Percentiles rank a stretch among this genome's conserved stretches.
phyloP scores from a whole-genome alignment of 2,329 filamentous ascomycete genomes.

The Ambrosiella beaveri region DNA sequence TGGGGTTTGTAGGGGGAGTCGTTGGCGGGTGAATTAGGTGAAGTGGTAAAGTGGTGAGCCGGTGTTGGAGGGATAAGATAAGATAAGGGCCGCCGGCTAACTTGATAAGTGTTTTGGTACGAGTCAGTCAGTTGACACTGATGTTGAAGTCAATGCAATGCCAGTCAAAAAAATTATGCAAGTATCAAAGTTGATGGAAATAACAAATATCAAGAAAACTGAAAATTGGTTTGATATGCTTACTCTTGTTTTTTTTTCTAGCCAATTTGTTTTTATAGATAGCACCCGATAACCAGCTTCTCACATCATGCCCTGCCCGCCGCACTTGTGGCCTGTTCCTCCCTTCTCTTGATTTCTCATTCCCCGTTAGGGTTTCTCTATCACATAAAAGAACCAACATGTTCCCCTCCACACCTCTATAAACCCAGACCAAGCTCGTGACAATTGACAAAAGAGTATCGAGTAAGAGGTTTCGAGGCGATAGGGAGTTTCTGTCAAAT shows the following conservation, averaged over 20 bases:
- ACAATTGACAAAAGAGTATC: background rate
- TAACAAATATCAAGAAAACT: background rate
- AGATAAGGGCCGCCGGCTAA: slow-evolving; percentile 3
- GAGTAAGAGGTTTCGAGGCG: background rate
- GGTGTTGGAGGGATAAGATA: background rate
- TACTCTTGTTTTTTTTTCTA: background rate
- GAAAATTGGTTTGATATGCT: background rate
- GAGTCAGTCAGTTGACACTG: background rate
- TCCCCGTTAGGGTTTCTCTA: background rate
- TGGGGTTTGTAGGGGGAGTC: background rate
- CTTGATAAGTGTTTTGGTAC: background rate
- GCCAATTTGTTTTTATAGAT: background rate
- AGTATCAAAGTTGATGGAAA: background rate
- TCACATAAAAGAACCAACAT: background rate
- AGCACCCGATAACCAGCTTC: background rate
- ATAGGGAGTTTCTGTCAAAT: background rate
- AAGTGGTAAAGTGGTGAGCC: background rate
- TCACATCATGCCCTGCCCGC: background rate
- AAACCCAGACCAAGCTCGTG: background rate
- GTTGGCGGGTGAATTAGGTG: background rate
- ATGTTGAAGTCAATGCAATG: background rate
- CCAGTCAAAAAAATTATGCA: background rate
- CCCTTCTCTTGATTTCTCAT: background rate
- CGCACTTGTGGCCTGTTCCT: background rate
- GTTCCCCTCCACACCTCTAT: background rate